These are phyloP conservation scores for Candida stauntonica DNA, from an alignment of 805 yeast species.

Conservation along the genomic window DNA sequence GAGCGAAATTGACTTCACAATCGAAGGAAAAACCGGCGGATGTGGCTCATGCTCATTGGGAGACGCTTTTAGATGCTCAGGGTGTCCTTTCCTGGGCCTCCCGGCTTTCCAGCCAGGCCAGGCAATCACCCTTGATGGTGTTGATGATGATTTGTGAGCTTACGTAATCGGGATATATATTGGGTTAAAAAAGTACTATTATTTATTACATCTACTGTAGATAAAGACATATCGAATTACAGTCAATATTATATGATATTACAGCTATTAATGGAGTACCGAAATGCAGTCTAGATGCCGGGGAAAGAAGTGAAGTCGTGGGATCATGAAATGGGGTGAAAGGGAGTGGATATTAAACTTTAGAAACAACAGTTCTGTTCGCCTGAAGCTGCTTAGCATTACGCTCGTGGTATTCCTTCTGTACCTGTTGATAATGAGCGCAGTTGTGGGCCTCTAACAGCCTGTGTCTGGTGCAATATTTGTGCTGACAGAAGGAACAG, in stretches of 20 bases:
- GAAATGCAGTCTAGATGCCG: not conserved
- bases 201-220: not conserved
- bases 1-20: constrained; percentile 90
- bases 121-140: constrained; percentile 66
- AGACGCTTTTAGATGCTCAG: constrained; percentile 97
- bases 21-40: constrained; percentile 96
- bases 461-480: constrained; percentile 63
- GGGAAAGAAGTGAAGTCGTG: not conserved
- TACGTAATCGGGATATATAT: not conserved
- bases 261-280: not conserved
- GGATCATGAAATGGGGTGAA: not conserved
- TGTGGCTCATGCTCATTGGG: constrained; percentile 97
- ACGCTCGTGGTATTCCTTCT: constrained; percentile 55
- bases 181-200: not conserved
- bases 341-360: constrained; percentile 33
- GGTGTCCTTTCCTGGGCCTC: constrained; percentile 94
- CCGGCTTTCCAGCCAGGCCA: constrained; percentile 99
- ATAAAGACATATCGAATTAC: too few species aligned
- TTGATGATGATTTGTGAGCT: constrained; percentile 69
- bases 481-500: constrained; percentile 58
- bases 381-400: constrained; percentile 58
- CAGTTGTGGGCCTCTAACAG: constrained; percentile 59
- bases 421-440: constrained; percentile 54
- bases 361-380: constrained; percentile 56
- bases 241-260: too few species aligned